phyloP scores from a whole-genome alignment of 805 yeast genomes.

The Lachancea sp. region DNA sequence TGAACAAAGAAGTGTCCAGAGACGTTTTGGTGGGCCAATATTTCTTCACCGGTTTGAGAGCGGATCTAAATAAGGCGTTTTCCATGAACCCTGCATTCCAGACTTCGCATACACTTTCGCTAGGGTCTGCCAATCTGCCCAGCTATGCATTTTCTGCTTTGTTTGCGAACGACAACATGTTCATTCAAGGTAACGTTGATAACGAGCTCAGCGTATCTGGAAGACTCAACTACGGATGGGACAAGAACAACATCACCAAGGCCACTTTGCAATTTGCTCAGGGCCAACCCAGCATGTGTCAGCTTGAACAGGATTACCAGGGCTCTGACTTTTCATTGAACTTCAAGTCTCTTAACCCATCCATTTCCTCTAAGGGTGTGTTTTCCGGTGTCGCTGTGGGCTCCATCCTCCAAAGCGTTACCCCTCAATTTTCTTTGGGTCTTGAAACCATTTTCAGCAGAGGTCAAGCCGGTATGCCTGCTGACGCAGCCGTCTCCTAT shows the following conservation, averaged over 20 bases:
- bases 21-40: conserved; percentile 88
- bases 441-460: conserved; percentile 82
- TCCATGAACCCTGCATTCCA: conserved; percentile 92
- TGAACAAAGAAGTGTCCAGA: conserved; percentile 87
- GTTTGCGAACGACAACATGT: conserved; percentile 77
- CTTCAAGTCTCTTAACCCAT: conserved; percentile 87
- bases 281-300: conserved; percentile 89
- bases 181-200: conserved; percentile 89
- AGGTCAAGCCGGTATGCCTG: conserved; percentile 65
- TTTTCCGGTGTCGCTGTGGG: conserved; percentile 92
- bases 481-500: conserved; percentile 86
- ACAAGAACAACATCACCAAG: conserved; percentile 67
- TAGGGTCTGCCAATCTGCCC: conserved; percentile 81
- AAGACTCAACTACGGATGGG: conserved; percentile 89
- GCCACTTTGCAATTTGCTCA: conserved; percentile 81
- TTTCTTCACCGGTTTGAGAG: conserved; percentile 91
- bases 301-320: conserved; percentile 92
- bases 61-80: conserved; percentile 90
- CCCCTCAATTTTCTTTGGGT: conserved; percentile 81
- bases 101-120: conserved; percentile 85
- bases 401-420: conserved; percentile 81
- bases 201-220: conserved; percentile 80
- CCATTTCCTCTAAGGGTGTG: conserved; percentile 54
- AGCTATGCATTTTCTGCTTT: conserved; percentile 87
- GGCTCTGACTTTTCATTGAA: conserved; percentile 84